Base-by-base conservation (phyloP, 2,329 filamentous ascomycete species). In the Simplicillium sp. region DNA sequence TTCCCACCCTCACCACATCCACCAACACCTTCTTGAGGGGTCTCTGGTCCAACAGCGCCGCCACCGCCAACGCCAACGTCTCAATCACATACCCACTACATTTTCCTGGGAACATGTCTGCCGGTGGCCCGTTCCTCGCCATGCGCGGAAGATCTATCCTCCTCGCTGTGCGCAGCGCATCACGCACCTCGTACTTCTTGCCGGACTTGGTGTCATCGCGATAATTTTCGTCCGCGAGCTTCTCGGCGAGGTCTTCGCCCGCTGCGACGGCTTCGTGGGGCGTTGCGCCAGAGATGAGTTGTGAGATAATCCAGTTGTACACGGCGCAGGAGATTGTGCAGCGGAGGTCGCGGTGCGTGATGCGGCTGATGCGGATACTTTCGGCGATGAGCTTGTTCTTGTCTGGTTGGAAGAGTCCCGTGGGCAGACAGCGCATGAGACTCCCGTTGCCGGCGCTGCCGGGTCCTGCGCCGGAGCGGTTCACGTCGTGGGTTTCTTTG, bases 401-500 rank as follows among this genome's bases (percentile, higher is more conserved):
- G 12, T 60, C 53, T 0, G 9, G n/a, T 20, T 56, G 54, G 37
- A 70, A 68, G n/a, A 70, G 47, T 0, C 53, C 67, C 1, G 65
- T 70, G 0, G 67, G 60, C 2, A 71, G 54, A 43, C 67, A 70
- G 4, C 67, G 57, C 67, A 71, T 71, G 44, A 71, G 47, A 29
- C 60, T 65, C 3, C 68, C 66, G 38, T 71, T 70, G 11, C 68
- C 68, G 1, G 63, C 60, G 7, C 47, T 48, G 4, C 59, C 64
- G 2, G 46, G 37, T 0, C 66, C 67, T 0, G 63, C 62, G 2
- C 67, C 67, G 0, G 56, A 54, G 0, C 34, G 50, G 2, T 48
- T 49, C 3, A 55, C 54, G 39, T 68, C 55, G 6, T 44, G 31
- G 0, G 49, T 48, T 4, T 32, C 9, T 34, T 46, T 31, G 41